Conservation (phyloP, 2,329 filamentous ascomycete genomes). For the Rosellinia necatrix region DNA sequence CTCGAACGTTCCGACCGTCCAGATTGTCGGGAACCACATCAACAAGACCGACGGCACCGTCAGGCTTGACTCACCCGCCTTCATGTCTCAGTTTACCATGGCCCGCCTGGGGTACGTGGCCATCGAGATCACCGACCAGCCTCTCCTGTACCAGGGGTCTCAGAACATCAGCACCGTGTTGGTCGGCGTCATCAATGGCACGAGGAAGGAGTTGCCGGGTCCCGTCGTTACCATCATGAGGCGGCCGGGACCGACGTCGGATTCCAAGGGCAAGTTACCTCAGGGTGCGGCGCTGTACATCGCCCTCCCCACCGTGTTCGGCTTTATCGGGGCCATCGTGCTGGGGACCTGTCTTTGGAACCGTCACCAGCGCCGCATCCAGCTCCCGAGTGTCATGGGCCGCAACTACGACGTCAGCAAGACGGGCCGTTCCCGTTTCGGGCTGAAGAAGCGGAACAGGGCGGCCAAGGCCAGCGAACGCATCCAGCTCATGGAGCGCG, state of each 20-base stretch:
- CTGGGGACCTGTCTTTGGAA: conserved; percentile 63
- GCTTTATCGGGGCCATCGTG: conserved; percentile 52
- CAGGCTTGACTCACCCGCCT: conserved; percentile 44
- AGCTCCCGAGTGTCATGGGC: conserved; percentile 57
- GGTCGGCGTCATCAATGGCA: conserved; percentile 43
- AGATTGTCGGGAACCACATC: conserved; percentile 37
- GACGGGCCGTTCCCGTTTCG: conserved; percentile 41
- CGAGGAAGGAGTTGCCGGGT: conserved; percentile 43
- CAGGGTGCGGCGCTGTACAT: conserved; percentile 53
- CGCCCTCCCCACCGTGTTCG: conserved; percentile 57
- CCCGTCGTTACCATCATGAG: conserved; percentile 50
- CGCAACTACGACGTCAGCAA: conserved; percentile 52
- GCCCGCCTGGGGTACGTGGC: conserved; percentile 55
- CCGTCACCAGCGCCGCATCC: conserved; percentile 54
- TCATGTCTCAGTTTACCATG: conserved; percentile 43
- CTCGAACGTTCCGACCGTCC: conserved; percentile 41
- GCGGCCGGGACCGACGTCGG: conserved; percentile 38
- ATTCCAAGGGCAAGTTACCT: conserved; percentile 40
- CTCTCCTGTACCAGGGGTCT: conserved; percentile 44
- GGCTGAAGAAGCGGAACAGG: conserved; percentile 42
- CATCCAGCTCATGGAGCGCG: conserved; percentile 52
- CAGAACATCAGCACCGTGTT: conserved; percentile 57
- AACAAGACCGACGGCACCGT: conserved; percentile 41
- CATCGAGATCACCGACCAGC: conserved; percentile 46
- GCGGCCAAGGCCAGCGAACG: conserved; percentile 43